phyloP scores from a whole-genome alignment of 257 asterid species.

The Solanum stenotomum region DNA sequence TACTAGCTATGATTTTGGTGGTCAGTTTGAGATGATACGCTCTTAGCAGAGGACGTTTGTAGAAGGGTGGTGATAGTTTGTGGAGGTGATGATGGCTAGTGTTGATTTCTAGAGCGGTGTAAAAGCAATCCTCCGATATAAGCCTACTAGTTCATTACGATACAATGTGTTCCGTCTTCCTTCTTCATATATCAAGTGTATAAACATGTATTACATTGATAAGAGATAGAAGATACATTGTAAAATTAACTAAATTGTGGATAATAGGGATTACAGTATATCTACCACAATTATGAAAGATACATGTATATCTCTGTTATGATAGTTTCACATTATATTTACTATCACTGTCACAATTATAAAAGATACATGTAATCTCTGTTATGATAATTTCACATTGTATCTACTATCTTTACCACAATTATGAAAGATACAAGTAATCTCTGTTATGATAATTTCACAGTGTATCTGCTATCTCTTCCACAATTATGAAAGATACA shows the following conservation, averaged over 20 bases:
- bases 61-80: neutral
- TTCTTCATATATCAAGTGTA: neutral
- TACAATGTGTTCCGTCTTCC: neutral
- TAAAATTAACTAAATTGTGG: too few species aligned
- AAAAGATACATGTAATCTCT: neutral
- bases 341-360: too few species aligned
- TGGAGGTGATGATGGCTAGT: neutral
- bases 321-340: too few species aligned
- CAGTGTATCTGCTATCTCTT: too few species aligned
- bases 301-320: too few species aligned
- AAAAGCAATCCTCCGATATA: neutral
- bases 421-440: neutral
- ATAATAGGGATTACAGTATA: neutral
- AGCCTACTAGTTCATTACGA: neutral
- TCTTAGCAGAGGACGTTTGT: neutral
- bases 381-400: neutral
- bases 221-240: too few species aligned
- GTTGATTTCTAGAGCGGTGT: neutral
- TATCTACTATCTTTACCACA: too few species aligned
- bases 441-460: neutral
- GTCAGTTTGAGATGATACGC: neutral
- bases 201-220: neutral
- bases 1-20: neutral
- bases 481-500: neutral
- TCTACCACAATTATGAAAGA: too few species aligned